Conservation (phyloP, 2,329 filamentous ascomycete species). For the Fusarium sp. region DNA sequence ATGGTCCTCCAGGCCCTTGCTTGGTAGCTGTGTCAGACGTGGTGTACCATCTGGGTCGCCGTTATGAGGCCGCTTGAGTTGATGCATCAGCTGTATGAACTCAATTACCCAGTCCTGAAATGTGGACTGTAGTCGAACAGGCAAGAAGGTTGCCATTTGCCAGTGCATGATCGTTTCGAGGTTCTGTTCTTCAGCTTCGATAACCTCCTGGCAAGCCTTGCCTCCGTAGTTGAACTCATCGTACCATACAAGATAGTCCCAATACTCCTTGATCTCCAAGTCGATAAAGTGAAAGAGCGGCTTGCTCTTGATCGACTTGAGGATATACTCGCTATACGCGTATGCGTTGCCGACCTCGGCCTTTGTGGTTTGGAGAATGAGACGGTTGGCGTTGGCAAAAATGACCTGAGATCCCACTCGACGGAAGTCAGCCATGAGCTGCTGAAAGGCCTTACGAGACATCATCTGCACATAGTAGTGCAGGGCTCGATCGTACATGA, state of each 20-base stretch:
- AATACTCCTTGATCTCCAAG: constrained; percentile 97
- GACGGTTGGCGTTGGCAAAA: constrained; percentile 89
- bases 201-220: constrained; percentile 85
- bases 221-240: constrained; percentile 99
- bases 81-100: constrained; percentile 94
- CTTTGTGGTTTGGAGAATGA: constrained; percentile 95
- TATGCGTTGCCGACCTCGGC: constrained; percentile 96
- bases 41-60: constrained; percentile 61
- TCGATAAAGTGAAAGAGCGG: constrained; percentile 98
- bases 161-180: constrained; percentile 97
- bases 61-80: constrained; percentile 74
- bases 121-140: constrained; percentile 77
- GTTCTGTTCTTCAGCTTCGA: constrained; percentile 75
- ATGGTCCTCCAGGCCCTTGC: constrained; percentile 66
- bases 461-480: constrained; percentile 99
- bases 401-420: constrained; percentile 94
- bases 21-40: constrained; percentile 66
- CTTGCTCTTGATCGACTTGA: constrained; percentile 96
- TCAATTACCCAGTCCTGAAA: constrained; percentile 95
- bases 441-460: constrained; percentile 95
- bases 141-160: constrained; percentile 93
- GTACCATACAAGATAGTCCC: constrained; percentile 99
- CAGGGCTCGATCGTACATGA: constrained; percentile 91
- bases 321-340: constrained; percentile 95
- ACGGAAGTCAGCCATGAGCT: constrained; percentile 96